These are phyloP conservation scores for Pythium oligandrum DNA, from an alignment of 352 stramenopile genomes.

Conservation along the genomic window DNA sequence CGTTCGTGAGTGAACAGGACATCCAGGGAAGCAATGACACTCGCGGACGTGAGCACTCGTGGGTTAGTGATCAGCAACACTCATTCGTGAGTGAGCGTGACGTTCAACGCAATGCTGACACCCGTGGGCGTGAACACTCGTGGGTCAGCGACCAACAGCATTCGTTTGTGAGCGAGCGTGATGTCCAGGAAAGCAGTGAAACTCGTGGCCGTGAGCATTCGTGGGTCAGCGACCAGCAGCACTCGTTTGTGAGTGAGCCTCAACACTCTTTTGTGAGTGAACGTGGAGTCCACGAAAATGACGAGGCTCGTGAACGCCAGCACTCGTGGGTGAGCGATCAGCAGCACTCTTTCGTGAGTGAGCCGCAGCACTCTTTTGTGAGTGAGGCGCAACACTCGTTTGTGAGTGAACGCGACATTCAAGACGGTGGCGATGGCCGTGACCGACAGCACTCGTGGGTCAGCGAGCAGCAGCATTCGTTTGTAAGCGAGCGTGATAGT, in stretches of 20 bases:
- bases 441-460: constrained; percentile 3
- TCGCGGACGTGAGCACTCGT: neutral
- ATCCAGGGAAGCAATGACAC: neutral
- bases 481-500: constrained; percentile 10
- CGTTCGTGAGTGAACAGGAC: neutral
- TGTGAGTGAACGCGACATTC: constrained; percentile 12
- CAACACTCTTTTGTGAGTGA: no score
- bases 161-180: neutral
- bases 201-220: neutral
- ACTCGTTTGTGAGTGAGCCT: no score
- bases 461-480: constrained; percentile 4
- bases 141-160: constrained; percentile 6
- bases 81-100: neutral
- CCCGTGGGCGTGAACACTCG: neutral
- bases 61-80: constrained; percentile 2
- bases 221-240: constrained; percentile 6
- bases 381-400: neutral
- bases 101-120: neutral
- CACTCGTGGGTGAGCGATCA: constrained; percentile 12
- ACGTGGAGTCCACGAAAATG: no score
- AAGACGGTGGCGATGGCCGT: neutral
- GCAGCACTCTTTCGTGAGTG: no score
- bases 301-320: no score
- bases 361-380: no score
- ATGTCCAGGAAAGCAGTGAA: neutral